Conservation (phyloP, 257 asterid genomes). For the Scutellaria barbata region DNA sequence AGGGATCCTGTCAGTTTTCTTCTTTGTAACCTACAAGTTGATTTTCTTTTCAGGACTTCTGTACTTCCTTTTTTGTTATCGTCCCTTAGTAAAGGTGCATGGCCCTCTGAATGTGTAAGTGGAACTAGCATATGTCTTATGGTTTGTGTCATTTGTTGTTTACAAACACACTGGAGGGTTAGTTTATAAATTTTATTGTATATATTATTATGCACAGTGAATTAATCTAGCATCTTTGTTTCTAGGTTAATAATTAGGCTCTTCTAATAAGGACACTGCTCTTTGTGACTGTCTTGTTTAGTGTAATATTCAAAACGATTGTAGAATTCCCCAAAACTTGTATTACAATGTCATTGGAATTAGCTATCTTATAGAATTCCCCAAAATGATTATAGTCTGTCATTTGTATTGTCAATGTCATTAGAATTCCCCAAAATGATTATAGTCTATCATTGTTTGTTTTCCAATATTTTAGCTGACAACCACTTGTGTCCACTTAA, state of each 20-base stretch:
- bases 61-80: conserved; percentile 74
- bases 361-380: background rate
- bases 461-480: background rate
- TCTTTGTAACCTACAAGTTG: conserved; percentile 84
- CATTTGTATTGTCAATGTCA: no score
- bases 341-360: no score
- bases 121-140: conserved; percentile 33
- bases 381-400: no score
- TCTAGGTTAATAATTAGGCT: background rate
- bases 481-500: background rate
- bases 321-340: background rate
- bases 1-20: conserved; percentile 87
- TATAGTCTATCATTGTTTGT: background rate
- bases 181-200: background rate
- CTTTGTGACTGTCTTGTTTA: background rate
- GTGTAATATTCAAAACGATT: conserved; percentile 11
- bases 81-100: conserved; percentile 83
- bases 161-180: background rate
- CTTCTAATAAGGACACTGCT: conserved; percentile 6
- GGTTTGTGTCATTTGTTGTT: background rate
- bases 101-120: conserved; percentile 98
- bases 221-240: background rate
- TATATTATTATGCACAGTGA: background rate
- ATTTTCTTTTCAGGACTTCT: conserved; percentile 73
- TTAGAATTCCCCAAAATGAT: no score